Percentiles rank a stretch among this genome's conserved stretches.
Conservation (phyloP, 2,329 filamentous ascomycete genomes). For the Gaeumannomyces sp. region DNA sequence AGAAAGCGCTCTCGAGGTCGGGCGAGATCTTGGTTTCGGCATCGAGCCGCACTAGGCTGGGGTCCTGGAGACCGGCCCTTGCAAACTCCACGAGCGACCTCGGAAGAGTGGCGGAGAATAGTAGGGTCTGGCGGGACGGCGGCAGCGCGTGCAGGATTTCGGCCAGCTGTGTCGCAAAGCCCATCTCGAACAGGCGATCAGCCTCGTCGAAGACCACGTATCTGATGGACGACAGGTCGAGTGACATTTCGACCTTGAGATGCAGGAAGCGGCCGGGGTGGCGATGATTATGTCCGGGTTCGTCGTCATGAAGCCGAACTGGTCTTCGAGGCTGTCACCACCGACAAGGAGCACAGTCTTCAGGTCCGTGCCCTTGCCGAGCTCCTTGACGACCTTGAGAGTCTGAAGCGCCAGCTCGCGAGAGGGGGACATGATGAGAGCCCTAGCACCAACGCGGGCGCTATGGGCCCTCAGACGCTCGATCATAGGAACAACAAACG, state of each 20-base stretch:
- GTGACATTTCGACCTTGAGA: conserved; percentile 90
- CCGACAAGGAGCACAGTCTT: conserved; percentile 87
- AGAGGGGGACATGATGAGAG: conserved; percentile 83
- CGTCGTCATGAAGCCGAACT: conserved; percentile 84
- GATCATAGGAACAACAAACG: conserved; percentile 98
- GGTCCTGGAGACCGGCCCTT: conserved; percentile 85
- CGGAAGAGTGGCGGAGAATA: conserved; percentile 93
- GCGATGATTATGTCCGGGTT: conserved; percentile 98
- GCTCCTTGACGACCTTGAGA: conserved; percentile 91
- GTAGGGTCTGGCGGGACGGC: conserved; percentile 74
- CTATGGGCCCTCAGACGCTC: conserved; percentile 87
- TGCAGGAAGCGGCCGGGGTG: conserved; percentile 95
- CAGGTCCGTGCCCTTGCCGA: conserved; percentile 83
- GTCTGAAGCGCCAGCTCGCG: conserved; percentile 93
- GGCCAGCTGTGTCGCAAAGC: conserved; percentile 85
- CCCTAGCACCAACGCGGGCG: conserved; percentile 76
- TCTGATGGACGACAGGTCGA: conserved; percentile 83
- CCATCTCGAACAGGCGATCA: conserved; percentile 97
- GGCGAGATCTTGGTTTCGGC: conserved; percentile 94
- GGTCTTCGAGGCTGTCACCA: conserved; percentile 91
- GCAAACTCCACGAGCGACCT: conserved; percentile 95
- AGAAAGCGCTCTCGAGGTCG: conserved; percentile 92
- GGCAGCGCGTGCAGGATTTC: conserved; percentile 91
- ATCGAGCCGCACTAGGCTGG: conserved; percentile 82
- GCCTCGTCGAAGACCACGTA: conserved; percentile 98